phyloP scores from a whole-genome alignment of 2,329 filamentous ascomycete species.

The Cercospora sojina region DNA sequence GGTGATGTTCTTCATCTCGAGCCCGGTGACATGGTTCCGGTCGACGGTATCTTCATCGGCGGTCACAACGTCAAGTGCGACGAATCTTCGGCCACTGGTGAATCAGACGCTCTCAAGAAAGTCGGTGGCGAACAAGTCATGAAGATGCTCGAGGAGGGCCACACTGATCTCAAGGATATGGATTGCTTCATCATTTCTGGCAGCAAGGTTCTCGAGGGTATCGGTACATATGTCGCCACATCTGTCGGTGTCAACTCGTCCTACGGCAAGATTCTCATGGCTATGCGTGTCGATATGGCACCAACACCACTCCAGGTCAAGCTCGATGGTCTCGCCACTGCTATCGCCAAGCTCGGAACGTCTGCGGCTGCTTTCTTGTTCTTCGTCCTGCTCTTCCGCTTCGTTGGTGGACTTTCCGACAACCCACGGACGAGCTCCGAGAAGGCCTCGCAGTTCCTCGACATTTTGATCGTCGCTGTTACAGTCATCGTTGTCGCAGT shows the following conservation, averaged over 20 bases:
- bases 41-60: conserved; percentile 67
- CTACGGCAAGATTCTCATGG: conserved; percentile 76
- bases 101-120: conserved; percentile 71
- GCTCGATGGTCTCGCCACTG: conserved; percentile 74
- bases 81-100: conserved; percentile 73
- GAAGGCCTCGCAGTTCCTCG: conserved; percentile 71
- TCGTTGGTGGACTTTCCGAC: conserved; percentile 65
- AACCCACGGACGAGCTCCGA: conserved; percentile 58
- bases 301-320: conserved; percentile 77
- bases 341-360: conserved; percentile 74
- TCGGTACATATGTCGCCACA: conserved; percentile 73
- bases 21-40: conserved; percentile 69
- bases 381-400: conserved; percentile 80
- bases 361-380: conserved; percentile 77
- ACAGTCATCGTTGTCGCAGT: conserved; percentile 68
- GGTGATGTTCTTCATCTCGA: conserved; percentile 73
- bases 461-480: conserved; percentile 63
- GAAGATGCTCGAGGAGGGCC: conserved; percentile 58
- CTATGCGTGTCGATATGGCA: conserved; percentile 71
- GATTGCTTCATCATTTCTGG: conserved; percentile 88
- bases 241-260: conserved; percentile 73
- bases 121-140: conserved; percentile 64
- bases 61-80: conserved; percentile 69
- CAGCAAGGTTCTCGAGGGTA: conserved; percentile 72
- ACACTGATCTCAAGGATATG: conserved; percentile 62